Conservation (phyloP, 208 protist genomes). For the Trypanosoma conorhini region DNA sequence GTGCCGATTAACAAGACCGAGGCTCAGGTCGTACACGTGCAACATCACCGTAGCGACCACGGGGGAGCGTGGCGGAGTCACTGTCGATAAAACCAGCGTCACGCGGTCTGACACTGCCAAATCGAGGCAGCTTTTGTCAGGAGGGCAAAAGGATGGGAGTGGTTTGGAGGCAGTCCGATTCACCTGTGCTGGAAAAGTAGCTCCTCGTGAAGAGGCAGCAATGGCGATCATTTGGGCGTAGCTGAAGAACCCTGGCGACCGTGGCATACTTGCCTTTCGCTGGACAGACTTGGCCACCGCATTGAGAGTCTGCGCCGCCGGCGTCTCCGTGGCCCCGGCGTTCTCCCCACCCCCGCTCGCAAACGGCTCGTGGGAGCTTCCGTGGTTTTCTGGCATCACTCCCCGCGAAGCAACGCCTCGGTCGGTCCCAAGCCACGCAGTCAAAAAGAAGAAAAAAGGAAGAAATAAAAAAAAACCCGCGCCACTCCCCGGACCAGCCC, state of each 20-base stretch:
- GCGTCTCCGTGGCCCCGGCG: neutral
- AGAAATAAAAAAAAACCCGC: neutral
- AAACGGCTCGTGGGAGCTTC: neutral
- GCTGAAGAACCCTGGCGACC: neutral
- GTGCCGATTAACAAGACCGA: conserved; percentile 67
- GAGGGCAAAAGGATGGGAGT: neutral
- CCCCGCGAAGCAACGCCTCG: neutral
- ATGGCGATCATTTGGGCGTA: neutral
- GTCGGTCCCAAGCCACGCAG: neutral
- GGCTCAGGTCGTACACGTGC: conserved; percentile 92
- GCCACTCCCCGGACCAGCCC: no score
- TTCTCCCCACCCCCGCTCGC: neutral
- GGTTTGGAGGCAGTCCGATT: neutral
- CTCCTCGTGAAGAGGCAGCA: neutral
- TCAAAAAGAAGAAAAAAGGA: neutral
- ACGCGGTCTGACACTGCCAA: neutral
- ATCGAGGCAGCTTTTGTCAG: neutral
- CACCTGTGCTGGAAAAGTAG: neutral
- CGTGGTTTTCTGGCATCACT: neutral
- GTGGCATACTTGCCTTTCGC: neutral
- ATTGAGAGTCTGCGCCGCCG: neutral
- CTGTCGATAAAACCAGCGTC: conserved; percentile 16
- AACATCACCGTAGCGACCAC: conserved; percentile 40
- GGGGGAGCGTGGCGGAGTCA: conserved; percentile 1
- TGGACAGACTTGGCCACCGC: neutral